Evolutionary conservation across 1,284 basidiomycete genomes (phyloP).

Genomic region (Ceratobasidium sp.): DNA sequence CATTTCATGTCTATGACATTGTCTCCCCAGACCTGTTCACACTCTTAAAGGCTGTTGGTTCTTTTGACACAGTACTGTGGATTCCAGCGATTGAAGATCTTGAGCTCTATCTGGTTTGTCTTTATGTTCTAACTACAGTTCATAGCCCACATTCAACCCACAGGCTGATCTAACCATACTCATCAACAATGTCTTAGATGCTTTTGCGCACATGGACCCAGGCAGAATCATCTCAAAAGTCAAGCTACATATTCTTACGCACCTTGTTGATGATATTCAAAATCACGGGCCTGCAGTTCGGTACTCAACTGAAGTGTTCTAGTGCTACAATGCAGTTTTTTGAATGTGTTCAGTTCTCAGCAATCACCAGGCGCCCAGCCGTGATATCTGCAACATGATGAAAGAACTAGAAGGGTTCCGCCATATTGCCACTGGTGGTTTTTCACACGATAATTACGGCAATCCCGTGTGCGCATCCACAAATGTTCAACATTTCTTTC

Average conservation of each 20-base stretch:
- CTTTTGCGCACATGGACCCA: background rate
- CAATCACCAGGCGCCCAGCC: conserved; percentile 49
- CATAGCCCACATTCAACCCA: background rate
- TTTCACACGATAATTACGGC: background rate
- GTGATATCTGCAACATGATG: conserved; percentile 22
- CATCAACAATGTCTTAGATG: conserved; percentile 17
- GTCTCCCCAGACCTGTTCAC: conserved; percentile 49
- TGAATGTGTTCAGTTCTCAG: conserved; percentile 44
- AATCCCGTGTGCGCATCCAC: background rate
- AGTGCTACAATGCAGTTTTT: conserved; percentile 48
- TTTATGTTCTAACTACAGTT: conserved; percentile 24
- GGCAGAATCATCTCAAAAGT: conserved; percentile 37
- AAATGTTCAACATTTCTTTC: conserved; percentile 35
- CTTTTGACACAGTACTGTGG: conserved; percentile 54
- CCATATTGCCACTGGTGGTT: background rate
- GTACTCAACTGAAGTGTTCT: conserved; percentile 42
- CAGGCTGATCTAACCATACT: conserved; percentile 10
- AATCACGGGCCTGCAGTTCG: conserved; percentile 46
- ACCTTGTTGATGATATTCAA: conserved; percentile 44
- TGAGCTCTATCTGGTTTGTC: conserved; percentile 51
- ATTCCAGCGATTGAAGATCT: conserved; percentile 52
- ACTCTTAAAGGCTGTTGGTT: conserved; percentile 53
- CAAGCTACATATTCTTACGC: conserved; percentile 49
- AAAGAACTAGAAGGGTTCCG: conserved; percentile 7
- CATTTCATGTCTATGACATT: conserved; percentile 53